Base-by-base conservation (phyloP, 306 rosid species). In the Trifolium subterraneum region DNA sequence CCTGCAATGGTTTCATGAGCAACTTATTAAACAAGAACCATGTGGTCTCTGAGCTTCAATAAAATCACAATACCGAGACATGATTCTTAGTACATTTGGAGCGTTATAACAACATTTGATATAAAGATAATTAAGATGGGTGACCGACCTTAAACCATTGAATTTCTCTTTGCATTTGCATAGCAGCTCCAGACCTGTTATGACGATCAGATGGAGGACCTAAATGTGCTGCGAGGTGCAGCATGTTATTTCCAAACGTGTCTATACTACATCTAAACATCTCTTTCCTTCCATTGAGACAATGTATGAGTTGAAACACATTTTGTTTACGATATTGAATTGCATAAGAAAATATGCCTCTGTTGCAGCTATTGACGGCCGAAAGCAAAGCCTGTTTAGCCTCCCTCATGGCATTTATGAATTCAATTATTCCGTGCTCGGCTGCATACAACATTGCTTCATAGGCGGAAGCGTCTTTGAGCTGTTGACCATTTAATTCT, bases 291-390 rank as follows among this genome's bases (percentile, higher is more conserved):
- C 71, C 56, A 22, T 7, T 2, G 9, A 50, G 15, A 11, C 1
- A 1, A 12, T 35, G 13, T 22, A 77, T 60, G 13, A 77, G 71
- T n/a, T 35, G 33, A 15, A 77, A 77, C 44, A 77, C 81, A 0
- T 47, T 7, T 35, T 35, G 0, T 23, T 4, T 61, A 8, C 76
- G 81, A 15, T 77, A 2, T 10, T 47, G n/a, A 69, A 77, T 1
- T 6, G 76, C 81, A 47, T 77, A 14, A 4, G 64, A 60, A 36
- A 77, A 67, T 76, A 76, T 68, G 51, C 50, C 80, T 68, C 80
- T 76, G 5, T 23, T 6, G 10, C 38, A 15, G 2, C 5, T 35
- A 19, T 77, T 70, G 0, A 2, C 14, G 15, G 45, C 81, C 16
- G 45, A 47, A 3, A 69, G 14, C 10, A 77, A 31, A 1, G 47